A percentile compares a stretch with the other conserved stretches of the same genome.
phyloP scores from a whole-genome alignment of 495 filamentous ascomycete species.

The Talaromyces adpressus region DNA sequence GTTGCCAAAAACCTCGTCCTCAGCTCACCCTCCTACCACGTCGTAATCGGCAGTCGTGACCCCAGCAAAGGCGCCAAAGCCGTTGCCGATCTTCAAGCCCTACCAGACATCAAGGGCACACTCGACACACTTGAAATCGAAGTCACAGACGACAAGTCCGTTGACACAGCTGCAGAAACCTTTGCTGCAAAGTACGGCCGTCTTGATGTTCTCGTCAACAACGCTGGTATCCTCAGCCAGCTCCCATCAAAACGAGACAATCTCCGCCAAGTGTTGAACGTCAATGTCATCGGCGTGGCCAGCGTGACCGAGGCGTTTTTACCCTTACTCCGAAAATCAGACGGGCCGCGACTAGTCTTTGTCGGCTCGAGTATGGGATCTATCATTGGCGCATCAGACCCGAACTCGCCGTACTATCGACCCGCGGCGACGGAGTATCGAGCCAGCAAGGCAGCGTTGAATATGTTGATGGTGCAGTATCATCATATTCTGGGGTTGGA shows the following conservation, averaged over 20 bases:
- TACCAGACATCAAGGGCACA: conserved; percentile 14
- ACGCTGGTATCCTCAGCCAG: conserved; percentile 22
- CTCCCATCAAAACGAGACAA: conserved; percentile 16
- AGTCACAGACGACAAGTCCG: conserved; percentile 22
- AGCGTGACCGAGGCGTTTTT: conserved; percentile 31
- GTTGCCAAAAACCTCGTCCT: conserved; percentile 17
- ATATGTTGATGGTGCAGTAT: conserved; percentile 28
- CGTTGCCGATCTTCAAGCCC: conserved; percentile 11
- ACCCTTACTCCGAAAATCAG: conserved; percentile 29
- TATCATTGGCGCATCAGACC: conserved; percentile 21
- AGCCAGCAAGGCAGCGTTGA: conserved; percentile 36
- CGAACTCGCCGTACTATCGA: conserved; percentile 13
- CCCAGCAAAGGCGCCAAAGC: conserved; percentile 16
- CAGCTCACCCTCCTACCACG: conserved; percentile 15
- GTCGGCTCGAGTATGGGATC: conserved; percentile 31
- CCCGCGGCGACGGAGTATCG: conserved; percentile 22
- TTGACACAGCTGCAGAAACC: conserved; percentile 15
- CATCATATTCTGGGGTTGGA: conserved; percentile 8
- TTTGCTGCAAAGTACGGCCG: conserved; percentile 17
- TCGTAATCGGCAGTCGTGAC: conserved; percentile 24
- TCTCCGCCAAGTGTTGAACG: conserved; percentile 22
- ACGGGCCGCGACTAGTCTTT: conserved; percentile 28
- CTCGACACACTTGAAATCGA: conserved; percentile 20
- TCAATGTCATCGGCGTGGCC: conserved; percentile 30
- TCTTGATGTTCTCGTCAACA: conserved; percentile 29